phyloP scores from a whole-genome alignment of 257 asterid genomes.

The Salvia splendens region DNA sequence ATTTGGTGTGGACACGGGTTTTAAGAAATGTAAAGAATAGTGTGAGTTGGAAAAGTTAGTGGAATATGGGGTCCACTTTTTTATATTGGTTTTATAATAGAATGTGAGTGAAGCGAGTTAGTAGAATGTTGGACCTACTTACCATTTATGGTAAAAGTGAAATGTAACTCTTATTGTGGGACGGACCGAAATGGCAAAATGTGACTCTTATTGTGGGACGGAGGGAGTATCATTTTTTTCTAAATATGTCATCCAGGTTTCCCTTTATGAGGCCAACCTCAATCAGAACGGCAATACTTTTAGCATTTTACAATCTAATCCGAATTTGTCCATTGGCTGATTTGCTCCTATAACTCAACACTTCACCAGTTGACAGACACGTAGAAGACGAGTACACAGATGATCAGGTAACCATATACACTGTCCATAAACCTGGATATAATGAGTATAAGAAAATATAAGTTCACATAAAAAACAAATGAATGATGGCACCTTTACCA shows the following conservation, averaged over 20 bases:
- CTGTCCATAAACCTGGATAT: constrained; percentile 19
- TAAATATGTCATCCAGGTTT: constrained; percentile 5
- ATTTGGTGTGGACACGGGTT: too few species aligned
- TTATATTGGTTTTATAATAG: too few species aligned
- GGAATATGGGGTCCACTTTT: too few species aligned
- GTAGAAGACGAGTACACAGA: not conserved
- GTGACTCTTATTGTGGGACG: too few species aligned
- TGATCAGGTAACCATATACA: constrained; percentile 12
- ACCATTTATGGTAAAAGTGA: too few species aligned
- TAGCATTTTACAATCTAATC: constrained; percentile 10
- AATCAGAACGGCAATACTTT: not conserved
- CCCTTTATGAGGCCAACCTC: constrained; percentile 17
- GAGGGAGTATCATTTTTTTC: too few species aligned
- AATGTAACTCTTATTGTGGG: too few species aligned
- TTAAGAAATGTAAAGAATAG: too few species aligned
- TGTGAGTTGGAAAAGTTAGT: too few species aligned
- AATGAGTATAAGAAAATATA: not conserved
- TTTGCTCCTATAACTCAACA: constrained; percentile 21
- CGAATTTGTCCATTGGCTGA: constrained; percentile 16
- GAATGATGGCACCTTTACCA: constrained; percentile 59
- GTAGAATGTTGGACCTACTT: too few species aligned
- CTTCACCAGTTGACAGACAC: constrained; percentile 11
- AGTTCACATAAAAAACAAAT: not conserved
- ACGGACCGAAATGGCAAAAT: too few species aligned
- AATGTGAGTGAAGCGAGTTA: too few species aligned